These are phyloP conservation scores for Halteria grandinella DNA, from an alignment of 73 alveolate genomes.

Conservation along the genomic window DNA sequence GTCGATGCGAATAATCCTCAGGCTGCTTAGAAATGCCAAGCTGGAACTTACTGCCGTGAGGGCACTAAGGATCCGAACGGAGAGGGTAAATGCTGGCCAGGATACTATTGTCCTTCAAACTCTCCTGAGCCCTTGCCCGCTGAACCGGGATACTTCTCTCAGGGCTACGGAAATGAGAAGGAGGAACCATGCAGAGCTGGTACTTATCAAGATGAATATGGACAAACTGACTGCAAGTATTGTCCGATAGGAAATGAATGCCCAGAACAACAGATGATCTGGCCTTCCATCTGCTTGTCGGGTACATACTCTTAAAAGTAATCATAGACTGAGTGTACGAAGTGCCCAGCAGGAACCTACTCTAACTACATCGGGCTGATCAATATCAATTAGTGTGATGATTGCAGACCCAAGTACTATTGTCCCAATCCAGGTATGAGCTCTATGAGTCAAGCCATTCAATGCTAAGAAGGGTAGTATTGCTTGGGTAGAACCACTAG, in stretches of 20 bases:
- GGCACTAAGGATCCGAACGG: conserved; percentile 81
- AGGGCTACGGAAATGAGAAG: conserved; percentile 66
- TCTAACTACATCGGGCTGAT: conserved; percentile 60
- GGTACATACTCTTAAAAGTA: conserved; percentile 74
- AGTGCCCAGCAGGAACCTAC: conserved; percentile 90
- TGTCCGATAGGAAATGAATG: conserved; percentile 77
- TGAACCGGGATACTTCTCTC: conserved; percentile 72
- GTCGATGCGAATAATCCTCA: conserved; percentile 69
- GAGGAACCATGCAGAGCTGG: conserved; percentile 84
- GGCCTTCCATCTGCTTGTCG: conserved; percentile 70
- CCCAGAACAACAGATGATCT: conserved; percentile 62
- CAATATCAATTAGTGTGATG: conserved; percentile 45
- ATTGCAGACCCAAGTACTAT: conserved; percentile 61
- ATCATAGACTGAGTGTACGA: conserved; percentile 66
- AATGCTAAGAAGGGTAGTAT: conserved; percentile 82
- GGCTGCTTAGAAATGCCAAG: conserved; percentile 76
- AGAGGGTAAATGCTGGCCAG: conserved; percentile 75
- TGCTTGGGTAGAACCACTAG: conserved; percentile 75
- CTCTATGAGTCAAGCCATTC: conserved; percentile 56
- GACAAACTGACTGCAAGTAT: conserved; percentile 32
- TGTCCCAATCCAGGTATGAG: conserved; percentile 68
- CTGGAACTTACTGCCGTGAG: conserved; percentile 80
- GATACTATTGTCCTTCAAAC: conserved; percentile 78
- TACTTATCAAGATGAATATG: conserved; percentile 55
- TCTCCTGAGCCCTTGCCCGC: conserved; percentile 66